These are phyloP conservation scores for Monilinia fructicola DNA, from an alignment of 2,329 filamentous ascomycete genomes.

Conservation along the genomic window DNA sequence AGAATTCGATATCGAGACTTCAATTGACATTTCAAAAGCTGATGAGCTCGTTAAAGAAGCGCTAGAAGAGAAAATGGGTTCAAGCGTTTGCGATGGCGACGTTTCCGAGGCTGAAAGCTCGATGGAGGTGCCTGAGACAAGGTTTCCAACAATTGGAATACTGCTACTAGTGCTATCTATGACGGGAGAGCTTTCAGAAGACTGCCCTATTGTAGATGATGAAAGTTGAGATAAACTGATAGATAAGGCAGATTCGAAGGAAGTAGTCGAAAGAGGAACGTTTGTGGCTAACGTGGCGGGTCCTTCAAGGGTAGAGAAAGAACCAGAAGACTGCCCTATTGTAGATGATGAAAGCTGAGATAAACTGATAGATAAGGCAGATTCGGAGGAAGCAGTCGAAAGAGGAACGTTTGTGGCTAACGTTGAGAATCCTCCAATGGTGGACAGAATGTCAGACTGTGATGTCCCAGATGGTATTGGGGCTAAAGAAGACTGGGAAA, in stretches of 20 bases:
- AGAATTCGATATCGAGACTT: not conserved
- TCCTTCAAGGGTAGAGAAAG: not conserved
- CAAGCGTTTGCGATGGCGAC: not conserved
- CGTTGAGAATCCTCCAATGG: not conserved
- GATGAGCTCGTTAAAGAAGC: not conserved
- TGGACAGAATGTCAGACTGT: not conserved
- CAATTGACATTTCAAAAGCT: not conserved
- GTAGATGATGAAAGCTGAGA: not conserved
- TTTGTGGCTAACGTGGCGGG: not conserved
- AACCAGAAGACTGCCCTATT: not conserved
- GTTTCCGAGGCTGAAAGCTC: not conserved
- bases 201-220: not conserved
- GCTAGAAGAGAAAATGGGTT: not conserved
- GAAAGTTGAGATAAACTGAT: not conserved
- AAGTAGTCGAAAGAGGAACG: not conserved
- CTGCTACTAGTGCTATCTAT: not conserved
- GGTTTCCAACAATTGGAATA: not conserved
- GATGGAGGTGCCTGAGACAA: not conserved
- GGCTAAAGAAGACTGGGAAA: not conserved
- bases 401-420: not conserved
- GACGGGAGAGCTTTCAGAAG: not conserved
- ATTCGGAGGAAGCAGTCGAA: not conserved
- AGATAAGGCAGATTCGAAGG: not conserved
- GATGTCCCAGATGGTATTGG: not conserved
- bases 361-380: not conserved